These are phyloP conservation scores for Wallacemonas sp. DNA, from an alignment of 208 protist genomes.

Conservation along the genomic window DNA sequence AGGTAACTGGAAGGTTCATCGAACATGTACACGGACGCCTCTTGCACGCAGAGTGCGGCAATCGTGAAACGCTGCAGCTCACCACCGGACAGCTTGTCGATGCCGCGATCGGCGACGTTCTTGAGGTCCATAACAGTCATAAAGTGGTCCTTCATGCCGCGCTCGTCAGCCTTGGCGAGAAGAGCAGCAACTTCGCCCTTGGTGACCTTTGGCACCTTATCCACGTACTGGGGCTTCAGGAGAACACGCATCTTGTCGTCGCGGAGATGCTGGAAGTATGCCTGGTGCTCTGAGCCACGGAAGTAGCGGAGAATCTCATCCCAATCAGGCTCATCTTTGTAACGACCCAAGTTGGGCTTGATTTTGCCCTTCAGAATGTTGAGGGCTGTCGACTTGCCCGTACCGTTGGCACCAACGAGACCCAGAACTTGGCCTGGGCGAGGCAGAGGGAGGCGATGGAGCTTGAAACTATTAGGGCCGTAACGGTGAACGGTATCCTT, in stretches of 20 bases:
- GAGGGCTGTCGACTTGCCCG: conserved; percentile 99
- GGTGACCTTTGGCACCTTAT: conserved; percentile 97
- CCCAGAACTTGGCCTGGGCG: conserved; percentile 99
- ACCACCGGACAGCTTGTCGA: conserved; percentile 98
- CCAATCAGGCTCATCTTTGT: conserved; percentile 97
- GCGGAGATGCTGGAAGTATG: conserved; percentile 98
- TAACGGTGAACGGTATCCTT: conserved; percentile 99
- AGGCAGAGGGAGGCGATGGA: conserved; percentile 99
- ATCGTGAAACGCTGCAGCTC: conserved; percentile 99
- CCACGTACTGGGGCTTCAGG: conserved; percentile 99
- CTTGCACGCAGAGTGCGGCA: conserved; percentile 87
- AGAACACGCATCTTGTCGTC: conserved; percentile 98
- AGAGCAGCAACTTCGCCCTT: conserved; percentile 95
- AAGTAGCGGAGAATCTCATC: conserved; percentile 99
- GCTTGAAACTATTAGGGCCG: conserved; percentile 99
- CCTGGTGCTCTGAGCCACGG: conserved; percentile 99
- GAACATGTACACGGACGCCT: conserved; percentile 99
- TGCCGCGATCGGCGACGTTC: conserved; percentile 90
- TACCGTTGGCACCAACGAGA: conserved; percentile 99
- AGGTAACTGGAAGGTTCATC: conserved; percentile 99
- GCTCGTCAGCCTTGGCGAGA: conserved; percentile 91
- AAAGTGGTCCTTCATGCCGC: conserved; percentile 75
- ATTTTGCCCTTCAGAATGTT: conserved; percentile 98
- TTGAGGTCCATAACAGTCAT: conserved; percentile 94
- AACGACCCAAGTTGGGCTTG: conserved; percentile 99